Conservation (phyloP, 2,329 filamentous ascomycete genomes). For the Epichloe scottii region DNA sequence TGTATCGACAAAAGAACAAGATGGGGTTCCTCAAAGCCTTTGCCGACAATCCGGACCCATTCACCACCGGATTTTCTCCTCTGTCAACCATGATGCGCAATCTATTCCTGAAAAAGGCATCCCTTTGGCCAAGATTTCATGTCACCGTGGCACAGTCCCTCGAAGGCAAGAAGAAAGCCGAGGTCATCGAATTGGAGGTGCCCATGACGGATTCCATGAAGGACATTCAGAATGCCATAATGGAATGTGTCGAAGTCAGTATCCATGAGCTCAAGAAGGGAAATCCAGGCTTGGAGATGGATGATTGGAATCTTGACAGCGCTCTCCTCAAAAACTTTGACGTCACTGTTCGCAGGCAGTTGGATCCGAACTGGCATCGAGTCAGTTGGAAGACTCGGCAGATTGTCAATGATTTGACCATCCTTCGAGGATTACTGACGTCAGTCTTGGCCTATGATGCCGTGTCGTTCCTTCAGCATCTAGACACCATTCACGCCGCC, state of each 20-base stretch:
- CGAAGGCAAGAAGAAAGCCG: constrained; percentile 84
- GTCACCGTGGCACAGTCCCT: constrained; percentile 78
- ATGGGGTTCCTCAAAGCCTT: constrained; percentile 90
- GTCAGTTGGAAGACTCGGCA: constrained; percentile 91
- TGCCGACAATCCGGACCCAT: constrained; percentile 84
- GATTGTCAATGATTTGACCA: constrained; percentile 79
- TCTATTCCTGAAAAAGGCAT: constrained; percentile 76
- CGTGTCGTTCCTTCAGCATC: constrained; percentile 80
- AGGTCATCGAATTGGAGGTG: constrained; percentile 93
- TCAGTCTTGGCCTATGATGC: constrained; percentile 75
- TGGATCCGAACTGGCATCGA: constrained; percentile 95
- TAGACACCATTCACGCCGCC: constrained; percentile 87
- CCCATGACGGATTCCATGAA: constrained; percentile 92
- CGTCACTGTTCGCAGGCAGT: constrained; percentile 70
- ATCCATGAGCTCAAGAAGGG: constrained; percentile 88
- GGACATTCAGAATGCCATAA: constrained; percentile 83
- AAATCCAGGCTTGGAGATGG: constrained; percentile 84
- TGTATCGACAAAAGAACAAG: constrained; percentile 93
- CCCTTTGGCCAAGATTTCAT: constrained; percentile 89
- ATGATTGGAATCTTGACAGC: constrained; percentile 92
- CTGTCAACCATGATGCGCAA: constrained; percentile 81
- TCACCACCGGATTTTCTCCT: constrained; percentile 78
- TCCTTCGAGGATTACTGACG: constrained; percentile 73
- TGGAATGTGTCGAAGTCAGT: constrained; percentile 92
- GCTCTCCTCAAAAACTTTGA: constrained; percentile 90